Evolutionary conservation across 2,329 filamentous ascomycete genomes (phyloP).

Genomic region (Ceratocystis albifundus): DNA sequence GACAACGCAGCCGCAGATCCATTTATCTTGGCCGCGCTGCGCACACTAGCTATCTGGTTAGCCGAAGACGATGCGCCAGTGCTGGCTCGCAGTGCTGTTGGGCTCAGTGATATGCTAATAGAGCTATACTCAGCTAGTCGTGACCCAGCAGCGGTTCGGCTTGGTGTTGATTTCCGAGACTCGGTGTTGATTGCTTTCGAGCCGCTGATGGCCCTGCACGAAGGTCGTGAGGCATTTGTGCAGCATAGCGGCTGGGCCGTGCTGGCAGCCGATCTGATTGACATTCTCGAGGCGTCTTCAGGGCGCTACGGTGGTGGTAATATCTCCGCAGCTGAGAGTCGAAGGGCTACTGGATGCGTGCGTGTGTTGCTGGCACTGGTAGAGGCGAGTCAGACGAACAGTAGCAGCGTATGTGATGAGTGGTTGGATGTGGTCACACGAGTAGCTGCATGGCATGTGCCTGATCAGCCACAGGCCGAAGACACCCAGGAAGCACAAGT

Average conservation of each 20-base stretch:
- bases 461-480: conserved; percentile 27
- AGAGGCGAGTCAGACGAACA: conserved; percentile 33
- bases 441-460: conserved; percentile 39
- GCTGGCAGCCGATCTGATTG: conserved; percentile 40
- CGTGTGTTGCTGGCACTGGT: conserved; percentile 43
- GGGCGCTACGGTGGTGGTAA: conserved; percentile 23
- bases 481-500: conserved; percentile 40
- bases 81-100: conserved; percentile 45
- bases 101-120: conserved; percentile 51
- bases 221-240: conserved; percentile 40
- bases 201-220: conserved; percentile 40
- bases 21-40: conserved; percentile 47
- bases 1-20: conserved; percentile 42
- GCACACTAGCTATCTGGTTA: conserved; percentile 53
- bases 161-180: conserved; percentile 42
- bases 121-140: conserved; percentile 42
- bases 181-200: conserved; percentile 49
- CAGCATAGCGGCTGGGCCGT: conserved; percentile 44
- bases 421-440: conserved; percentile 47
- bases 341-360: conserved; percentile 45
- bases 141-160: conserved; percentile 21
- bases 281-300: conserved; percentile 32
- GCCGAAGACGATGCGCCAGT: conserved; percentile 54
- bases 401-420: conserved; percentile 36
- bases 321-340: conserved; percentile 29